Percentiles rank a stretch among this genome's conserved stretches.
These are phyloP conservation scores for Taiozyma sp. DNA, from an alignment of 1,139 yeast genomes.

Conservation along the genomic window DNA sequence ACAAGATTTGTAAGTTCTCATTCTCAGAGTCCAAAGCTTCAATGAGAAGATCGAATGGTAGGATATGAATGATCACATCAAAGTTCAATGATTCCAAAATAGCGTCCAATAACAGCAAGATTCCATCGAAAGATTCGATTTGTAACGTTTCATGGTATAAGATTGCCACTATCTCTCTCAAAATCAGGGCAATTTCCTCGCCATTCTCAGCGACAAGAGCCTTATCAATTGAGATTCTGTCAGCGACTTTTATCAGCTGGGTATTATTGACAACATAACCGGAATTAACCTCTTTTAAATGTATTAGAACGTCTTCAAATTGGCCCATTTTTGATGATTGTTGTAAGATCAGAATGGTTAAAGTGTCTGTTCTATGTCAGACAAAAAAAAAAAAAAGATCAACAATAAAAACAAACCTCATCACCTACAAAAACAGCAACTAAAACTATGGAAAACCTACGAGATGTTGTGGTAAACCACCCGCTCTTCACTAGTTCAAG, in stretches of 20 bases:
- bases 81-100: slow-evolving; percentile 24
- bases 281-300: not conserved
- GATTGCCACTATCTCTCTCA: not conserved
- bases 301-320: not conserved
- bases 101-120: slow-evolving; percentile 1
- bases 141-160: not conserved
- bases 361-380: not conserved
- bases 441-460: slow-evolving; percentile 8
- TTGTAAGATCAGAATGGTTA: not conserved
- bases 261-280: not conserved
- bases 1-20: slow-evolving; percentile 23
- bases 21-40: slow-evolving; percentile 27
- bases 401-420: not conserved
- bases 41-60: slow-evolving; percentile 25
- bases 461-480: slow-evolving; percentile 17
- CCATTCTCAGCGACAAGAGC: not conserved
- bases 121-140: not conserved
- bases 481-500: slow-evolving; percentile 43
- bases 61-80: slow-evolving; percentile 26
- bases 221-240: not conserved
- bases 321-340: not conserved
- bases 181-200: not conserved
- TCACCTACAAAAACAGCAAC: not conserved
- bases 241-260: not conserved
- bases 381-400: not conserved